Percentiles rank a stretch among this genome's conserved stretches.
Evolutionary conservation across 345 rosid genomes (phyloP).

Genomic region (Lepidium aucheri): DNA sequence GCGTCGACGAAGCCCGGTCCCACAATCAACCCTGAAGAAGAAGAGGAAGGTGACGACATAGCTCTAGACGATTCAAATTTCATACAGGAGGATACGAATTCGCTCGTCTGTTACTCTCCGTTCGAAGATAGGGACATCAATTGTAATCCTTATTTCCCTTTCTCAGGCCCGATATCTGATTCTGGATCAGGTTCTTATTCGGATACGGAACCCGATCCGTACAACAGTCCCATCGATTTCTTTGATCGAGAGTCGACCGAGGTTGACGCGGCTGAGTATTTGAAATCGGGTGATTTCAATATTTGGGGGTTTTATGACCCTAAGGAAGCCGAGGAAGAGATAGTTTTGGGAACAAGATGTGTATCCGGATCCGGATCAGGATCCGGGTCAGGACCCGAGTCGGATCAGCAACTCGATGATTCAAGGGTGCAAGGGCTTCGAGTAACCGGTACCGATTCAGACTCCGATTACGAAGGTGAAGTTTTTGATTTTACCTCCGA

Average conservation of each 20-base stretch:
- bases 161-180: slow-evolving; percentile 19
- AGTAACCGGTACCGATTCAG: slow-evolving; percentile 39
- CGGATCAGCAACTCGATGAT: slow-evolving; percentile 12
- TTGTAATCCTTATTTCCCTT: slow-evolving; percentile 30
- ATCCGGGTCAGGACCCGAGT: slow-evolving; percentile 7
- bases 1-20: slow-evolving; percentile 27
- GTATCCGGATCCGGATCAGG: slow-evolving; percentile 2
- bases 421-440: slow-evolving; percentile 31
- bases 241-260: slow-evolving; percentile 21
- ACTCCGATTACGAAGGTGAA: slow-evolving; percentile 38
- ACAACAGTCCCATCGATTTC: slow-evolving; percentile 5
- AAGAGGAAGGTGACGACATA: slow-evolving; percentile 4
- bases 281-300: slow-evolving; percentile 23
- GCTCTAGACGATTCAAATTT: not conserved
- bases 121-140: slow-evolving; percentile 1
- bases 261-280: slow-evolving; percentile 12
- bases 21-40: slow-evolving; percentile 8
- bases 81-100: not conserved
- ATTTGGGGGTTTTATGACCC: slow-evolving; percentile 24
- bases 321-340: slow-evolving; percentile 22
- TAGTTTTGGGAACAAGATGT: slow-evolving; percentile 8
- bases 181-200: slow-evolving; percentile 15
- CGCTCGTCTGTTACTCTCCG: slow-evolving; percentile 1
- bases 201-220: slow-evolving; percentile 16
- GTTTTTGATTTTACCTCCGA: slow-evolving; percentile 21